Evolutionary conservation across 1,284 basidiomycete species (phyloP).

Genomic region (Trametes versicolor): DNA sequence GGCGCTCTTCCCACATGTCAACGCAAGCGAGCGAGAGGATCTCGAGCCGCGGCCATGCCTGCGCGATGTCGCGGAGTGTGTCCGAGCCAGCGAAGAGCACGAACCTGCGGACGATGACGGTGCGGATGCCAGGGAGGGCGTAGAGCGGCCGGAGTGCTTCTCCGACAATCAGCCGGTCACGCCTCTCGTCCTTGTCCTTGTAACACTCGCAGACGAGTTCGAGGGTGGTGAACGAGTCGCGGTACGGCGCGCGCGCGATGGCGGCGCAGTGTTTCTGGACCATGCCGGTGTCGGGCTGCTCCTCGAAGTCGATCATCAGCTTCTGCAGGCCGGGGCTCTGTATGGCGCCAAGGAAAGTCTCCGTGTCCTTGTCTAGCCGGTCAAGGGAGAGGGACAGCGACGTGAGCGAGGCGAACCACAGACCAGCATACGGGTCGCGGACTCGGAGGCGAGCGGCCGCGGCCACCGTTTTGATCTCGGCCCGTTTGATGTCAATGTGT

Average conservation of each 20-base stretch:
- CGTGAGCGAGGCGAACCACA: too few species aligned
- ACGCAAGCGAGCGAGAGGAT: neutral
- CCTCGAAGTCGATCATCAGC: neutral
- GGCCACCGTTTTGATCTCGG: neutral
- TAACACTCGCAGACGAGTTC: neutral
- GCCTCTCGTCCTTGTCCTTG: neutral
- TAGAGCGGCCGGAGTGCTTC: neutral
- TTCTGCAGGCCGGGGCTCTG: neutral
- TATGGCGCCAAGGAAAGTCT: neutral
- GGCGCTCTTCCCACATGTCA: neutral
- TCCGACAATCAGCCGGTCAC: neutral
- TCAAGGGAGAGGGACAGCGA: neutral
- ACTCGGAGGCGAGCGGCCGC: neutral
- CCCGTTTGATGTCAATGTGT: neutral
- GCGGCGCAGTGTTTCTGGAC: neutral
- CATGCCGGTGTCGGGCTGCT: neutral
- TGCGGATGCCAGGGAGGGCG: neutral
- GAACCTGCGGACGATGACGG: neutral
- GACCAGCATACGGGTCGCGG: neutral
- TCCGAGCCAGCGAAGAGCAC: neutral
- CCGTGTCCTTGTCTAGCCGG: too few species aligned
- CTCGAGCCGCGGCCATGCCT: conserved; percentile 1
- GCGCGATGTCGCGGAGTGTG: neutral
- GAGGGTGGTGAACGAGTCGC: neutral
- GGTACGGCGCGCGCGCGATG: neutral